These are phyloP conservation scores for Aspergillus sclerotiicarbonarius DNA, from an alignment of 495 filamentous ascomycete species.

Conservation along the genomic window DNA sequence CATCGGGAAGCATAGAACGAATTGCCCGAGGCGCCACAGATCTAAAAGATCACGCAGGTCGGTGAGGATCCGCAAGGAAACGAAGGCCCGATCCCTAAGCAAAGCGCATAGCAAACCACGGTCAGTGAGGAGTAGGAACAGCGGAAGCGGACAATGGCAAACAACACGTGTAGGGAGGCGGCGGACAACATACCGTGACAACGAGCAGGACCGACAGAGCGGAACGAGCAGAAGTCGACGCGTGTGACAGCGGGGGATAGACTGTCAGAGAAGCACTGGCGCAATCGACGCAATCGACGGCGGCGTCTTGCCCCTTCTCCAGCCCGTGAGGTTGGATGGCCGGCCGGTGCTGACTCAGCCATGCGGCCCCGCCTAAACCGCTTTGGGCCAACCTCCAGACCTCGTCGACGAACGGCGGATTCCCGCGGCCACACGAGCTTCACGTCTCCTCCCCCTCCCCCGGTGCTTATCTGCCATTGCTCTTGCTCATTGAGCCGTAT, in stretches of 20 bases:
- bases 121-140: conserved; percentile 15
- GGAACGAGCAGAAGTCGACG: conserved; percentile 28
- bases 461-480: conserved; percentile 9
- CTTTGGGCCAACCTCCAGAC: conserved; percentile 32
- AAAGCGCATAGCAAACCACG: conserved; percentile 13
- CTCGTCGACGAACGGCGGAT: conserved; percentile 17
- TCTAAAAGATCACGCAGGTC: conserved; percentile 1
- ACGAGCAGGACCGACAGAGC: conserved; percentile 14
- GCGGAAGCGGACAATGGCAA: conserved; percentile 19
- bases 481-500: conserved; percentile 1
- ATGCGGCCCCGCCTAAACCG: conserved; percentile 31
- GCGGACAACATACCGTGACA: conserved; percentile 25
- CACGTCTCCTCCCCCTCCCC: conserved; percentile 19
- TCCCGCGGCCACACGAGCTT: conserved; percentile 15
- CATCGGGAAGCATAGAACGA: conserved; percentile 25
- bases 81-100: neutral
- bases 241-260: conserved; percentile 35
- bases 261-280: conserved; percentile 25
- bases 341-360: conserved; percentile 44
- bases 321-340: conserved; percentile 36
- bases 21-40: conserved; percentile 16
- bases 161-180: conserved; percentile 21
- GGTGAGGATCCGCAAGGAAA: conserved; percentile 4
- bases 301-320: conserved; percentile 39
- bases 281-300: conserved; percentile 38